phyloP scores from a whole-genome alignment of 164 flowering plant genomes.

The Vitis cinerea region DNA sequence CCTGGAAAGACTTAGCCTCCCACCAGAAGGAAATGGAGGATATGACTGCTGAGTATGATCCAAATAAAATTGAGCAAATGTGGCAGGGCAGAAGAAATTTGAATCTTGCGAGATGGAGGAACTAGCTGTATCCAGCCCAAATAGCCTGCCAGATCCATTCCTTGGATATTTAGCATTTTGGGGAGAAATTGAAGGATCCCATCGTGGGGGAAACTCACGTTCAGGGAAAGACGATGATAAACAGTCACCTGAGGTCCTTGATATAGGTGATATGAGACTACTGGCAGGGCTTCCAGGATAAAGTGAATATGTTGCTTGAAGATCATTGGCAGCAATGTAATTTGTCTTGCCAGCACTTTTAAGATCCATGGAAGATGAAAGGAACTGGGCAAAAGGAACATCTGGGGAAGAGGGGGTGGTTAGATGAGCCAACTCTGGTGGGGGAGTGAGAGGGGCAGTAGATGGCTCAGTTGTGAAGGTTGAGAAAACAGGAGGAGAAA shows the following conservation, averaged over 20 bases:
- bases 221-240: slow-evolving; percentile 67
- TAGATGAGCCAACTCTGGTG: slow-evolving; percentile 85
- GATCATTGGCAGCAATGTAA: slow-evolving; percentile 59
- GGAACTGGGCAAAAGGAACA: slow-evolving; percentile 89
- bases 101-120: slow-evolving; percentile 63
- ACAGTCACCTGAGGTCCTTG: slow-evolving; percentile 63
- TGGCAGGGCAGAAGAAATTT: slow-evolving; percentile 92
- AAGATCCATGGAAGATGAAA: slow-evolving; percentile 67
- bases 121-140: slow-evolving; percentile 42
- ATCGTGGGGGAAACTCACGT: slow-evolving; percentile 48
- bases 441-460: slow-evolving; percentile 96
- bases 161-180: slow-evolving; percentile 50
- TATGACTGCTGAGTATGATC: slow-evolving; percentile 58
- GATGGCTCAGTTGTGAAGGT: slow-evolving; percentile 96
- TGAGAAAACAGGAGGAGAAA: slow-evolving; percentile 97
- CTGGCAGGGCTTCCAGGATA: slow-evolving; percentile 92
- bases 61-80: slow-evolving; percentile 88
- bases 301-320: slow-evolving; percentile 79
- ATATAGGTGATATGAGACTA: slow-evolving; percentile 69
- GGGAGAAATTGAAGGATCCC: slow-evolving; percentile 59
- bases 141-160: slow-evolving; percentile 51
- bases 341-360: slow-evolving; percentile 46
- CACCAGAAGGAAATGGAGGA: slow-evolving; percentile 72
- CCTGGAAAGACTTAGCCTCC: slow-evolving; percentile 79
- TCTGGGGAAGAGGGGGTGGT: slow-evolving; percentile 99